Base-by-base conservation (phyloP, 129 eudicot genomes). In the Escallonia rubra region DNA sequence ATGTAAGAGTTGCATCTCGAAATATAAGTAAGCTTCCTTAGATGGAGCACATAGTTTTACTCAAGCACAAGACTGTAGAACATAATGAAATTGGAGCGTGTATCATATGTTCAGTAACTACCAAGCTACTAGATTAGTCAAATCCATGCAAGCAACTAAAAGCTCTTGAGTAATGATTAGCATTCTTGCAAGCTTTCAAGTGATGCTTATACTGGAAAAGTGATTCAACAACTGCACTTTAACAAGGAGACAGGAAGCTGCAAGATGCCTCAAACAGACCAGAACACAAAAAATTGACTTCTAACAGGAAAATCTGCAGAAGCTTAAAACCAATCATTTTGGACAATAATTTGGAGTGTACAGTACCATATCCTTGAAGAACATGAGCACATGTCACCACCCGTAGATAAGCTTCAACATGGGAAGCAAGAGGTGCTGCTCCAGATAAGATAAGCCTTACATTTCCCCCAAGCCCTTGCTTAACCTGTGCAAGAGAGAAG, bases 311-410 rank as follows among this genome's bases (percentile, higher is more conserved):
- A 51, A 68, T 13, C n/a, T 34, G 34, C 41, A 67, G 23, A 11
- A 41, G 40, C 63, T 67, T 40, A 43, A 67, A 41, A 52, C 8
- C 43, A 11, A 11, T 40, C 15, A 8, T 63, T 50, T 45, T 61
- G 52, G 54, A 59, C 43, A 11, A 46, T 48, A 59, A 51, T 16
- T 59, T 51, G 10, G 41, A 57, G 68, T 44, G 44, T 51, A 34
- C 40, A 59, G 57, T 85, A 89, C 96, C 96, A 59, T 82, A 89
- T 85, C 96, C 96, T 81, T 89, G 96, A 47, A 89, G 86, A 72
- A 89, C 92, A 63, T 89, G 79, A 58, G 79, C 53, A 64, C 96
- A 85, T 67, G 92, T 76, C 61, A 89, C 96, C n/a, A 89, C 96
- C 71, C 81, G 79, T 41, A 89, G 69, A 83, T 67, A 89, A 67